These are phyloP conservation scores for Fusarium sp. DNA, from an alignment of 2,329 filamentous ascomycete genomes.

Conservation along the genomic window DNA sequence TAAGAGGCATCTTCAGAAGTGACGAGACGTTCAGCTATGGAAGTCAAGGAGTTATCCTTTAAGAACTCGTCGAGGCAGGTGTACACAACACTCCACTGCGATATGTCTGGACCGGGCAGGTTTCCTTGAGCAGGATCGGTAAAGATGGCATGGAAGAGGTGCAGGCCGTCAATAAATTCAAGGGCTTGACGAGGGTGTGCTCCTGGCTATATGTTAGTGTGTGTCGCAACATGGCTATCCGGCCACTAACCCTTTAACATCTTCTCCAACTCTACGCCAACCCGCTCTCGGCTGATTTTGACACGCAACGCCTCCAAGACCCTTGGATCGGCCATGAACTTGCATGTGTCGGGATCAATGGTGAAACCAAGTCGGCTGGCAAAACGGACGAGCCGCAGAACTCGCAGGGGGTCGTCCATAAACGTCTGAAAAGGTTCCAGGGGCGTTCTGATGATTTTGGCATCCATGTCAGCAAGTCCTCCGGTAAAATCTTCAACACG, in stretches of 20 bases:
- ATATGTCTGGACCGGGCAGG: conserved; percentile 66
- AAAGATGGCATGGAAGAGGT: conserved; percentile 79
- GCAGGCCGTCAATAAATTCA: conserved; percentile 72
- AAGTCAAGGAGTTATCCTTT: conserved; percentile 56
- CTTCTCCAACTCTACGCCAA: conserved; percentile 89
- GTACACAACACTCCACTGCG: conserved; percentile 72
- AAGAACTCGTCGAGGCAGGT: conserved; percentile 67
- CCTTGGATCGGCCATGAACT: conserved; percentile 80
- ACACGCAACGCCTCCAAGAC: conserved; percentile 82
- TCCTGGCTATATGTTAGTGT: conserved; percentile 52
- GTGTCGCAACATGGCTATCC: background rate
- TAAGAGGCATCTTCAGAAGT: conserved; percentile 73
- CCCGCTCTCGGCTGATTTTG: conserved; percentile 92
- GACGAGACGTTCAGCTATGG: conserved; percentile 66
- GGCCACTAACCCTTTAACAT: conserved; percentile 75
- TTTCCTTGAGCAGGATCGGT: conserved; percentile 70
- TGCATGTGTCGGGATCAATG: conserved; percentile 76
- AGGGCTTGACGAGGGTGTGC: conserved; percentile 71
- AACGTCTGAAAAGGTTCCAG: conserved; percentile 92
- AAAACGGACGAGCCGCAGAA: conserved; percentile 89
- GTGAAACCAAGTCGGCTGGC: conserved; percentile 83
- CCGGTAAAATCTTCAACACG: conserved; percentile 86
- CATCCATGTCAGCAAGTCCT: conserved; percentile 79
- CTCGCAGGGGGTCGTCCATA: conserved; percentile 89
- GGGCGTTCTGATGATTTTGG: conserved; percentile 82